phyloP scores from a whole-genome alignment of 2,329 filamentous ascomycete species.

The Fusarium sp. region DNA sequence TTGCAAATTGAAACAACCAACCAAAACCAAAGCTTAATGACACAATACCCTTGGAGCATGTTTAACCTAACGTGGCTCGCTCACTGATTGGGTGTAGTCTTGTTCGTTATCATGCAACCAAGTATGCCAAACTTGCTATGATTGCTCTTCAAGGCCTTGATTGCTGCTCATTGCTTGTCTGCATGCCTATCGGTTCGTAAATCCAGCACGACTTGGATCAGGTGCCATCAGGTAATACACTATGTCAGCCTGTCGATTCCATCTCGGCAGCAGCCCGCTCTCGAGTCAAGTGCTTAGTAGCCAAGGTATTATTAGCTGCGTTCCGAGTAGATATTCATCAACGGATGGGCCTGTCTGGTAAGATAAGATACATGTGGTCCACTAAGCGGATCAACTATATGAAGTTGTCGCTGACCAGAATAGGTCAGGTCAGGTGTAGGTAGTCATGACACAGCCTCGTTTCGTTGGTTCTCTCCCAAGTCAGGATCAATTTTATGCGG shows the following conservation, averaged over 20 bases:
- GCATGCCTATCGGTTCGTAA: constrained; percentile 16
- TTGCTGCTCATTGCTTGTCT: constrained; percentile 13
- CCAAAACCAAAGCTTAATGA: constrained; percentile 21
- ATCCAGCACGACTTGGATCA: neutral
- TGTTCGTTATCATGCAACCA: constrained; percentile 14
- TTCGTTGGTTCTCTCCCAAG: neutral
- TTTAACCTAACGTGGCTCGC: constrained; percentile 4
- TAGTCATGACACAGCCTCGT: constrained; percentile 20
- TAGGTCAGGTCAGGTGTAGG: neutral
- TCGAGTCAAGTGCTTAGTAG: constrained; percentile 22
- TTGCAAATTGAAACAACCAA: constrained; percentile 31
- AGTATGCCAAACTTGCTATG: neutral
- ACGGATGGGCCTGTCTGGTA: neutral
- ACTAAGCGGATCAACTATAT: constrained; percentile 18
- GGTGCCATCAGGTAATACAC: neutral
- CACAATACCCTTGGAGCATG: constrained; percentile 10
- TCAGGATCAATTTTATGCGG: constrained; percentile 44
- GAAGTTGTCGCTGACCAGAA: constrained; percentile 15
- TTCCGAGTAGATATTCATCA: neutral
- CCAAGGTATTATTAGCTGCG: neutral
- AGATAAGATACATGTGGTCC: constrained; percentile 17
- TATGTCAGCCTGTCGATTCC: constrained; percentile 3
- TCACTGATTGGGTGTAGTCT: constrained; percentile 4
- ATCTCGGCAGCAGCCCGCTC: constrained; percentile 1
- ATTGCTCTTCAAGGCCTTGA: constrained; percentile 14